Percentiles rank a stretch among this genome's conserved stretches.
phyloP scores from a whole-genome alignment of 495 filamentous ascomycete species.

The Aspergillus haitiensis region DNA sequence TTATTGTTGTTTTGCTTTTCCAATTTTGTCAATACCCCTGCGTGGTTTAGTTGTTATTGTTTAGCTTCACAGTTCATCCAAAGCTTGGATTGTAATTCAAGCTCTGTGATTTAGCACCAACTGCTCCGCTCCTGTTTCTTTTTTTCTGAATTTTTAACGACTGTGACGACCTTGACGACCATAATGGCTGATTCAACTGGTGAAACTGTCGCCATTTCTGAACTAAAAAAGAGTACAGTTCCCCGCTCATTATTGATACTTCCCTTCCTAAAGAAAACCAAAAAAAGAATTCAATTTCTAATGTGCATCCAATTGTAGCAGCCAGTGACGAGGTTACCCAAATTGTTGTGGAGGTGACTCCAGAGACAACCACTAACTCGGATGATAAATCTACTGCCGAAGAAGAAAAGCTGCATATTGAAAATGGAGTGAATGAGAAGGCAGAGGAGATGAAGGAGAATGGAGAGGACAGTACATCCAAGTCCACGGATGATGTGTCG shows the following conservation, averaged over 20 bases:
- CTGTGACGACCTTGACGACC: conserved; percentile 29
- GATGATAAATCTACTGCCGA: background rate
- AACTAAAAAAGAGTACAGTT: conserved; percentile 20
- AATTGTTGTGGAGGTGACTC: conserved; percentile 19
- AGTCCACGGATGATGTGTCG: conserved; percentile 9
- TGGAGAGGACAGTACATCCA: conserved; percentile 3
- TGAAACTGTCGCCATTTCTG: conserved; percentile 54
- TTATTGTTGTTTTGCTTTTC: background rate
- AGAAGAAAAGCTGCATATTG: conserved; percentile 3
- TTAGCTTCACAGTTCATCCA: background rate
- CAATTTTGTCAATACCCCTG: conserved; percentile 16
- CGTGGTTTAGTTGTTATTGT: conserved; percentile 15
- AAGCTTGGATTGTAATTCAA: conserved; percentile 9
- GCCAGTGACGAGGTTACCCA: conserved; percentile 19
- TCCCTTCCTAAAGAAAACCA: conserved; percentile 51
- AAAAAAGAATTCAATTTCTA: background rate
- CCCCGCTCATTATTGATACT: conserved; percentile 63
- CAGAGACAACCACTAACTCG: conserved; percentile 1
- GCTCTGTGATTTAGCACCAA: background rate
- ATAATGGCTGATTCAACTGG: conserved; percentile 27
- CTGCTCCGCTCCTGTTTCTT: conserved; percentile 8
- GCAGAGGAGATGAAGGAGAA: conserved; percentile 20
- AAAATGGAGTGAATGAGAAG: conserved; percentile 17
- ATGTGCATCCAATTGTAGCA: conserved; percentile 6
- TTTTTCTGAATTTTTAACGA: conserved; percentile 26